phyloP scores from a whole-genome alignment of 1,139 yeast species.

The Blastobotrys elegans region DNA sequence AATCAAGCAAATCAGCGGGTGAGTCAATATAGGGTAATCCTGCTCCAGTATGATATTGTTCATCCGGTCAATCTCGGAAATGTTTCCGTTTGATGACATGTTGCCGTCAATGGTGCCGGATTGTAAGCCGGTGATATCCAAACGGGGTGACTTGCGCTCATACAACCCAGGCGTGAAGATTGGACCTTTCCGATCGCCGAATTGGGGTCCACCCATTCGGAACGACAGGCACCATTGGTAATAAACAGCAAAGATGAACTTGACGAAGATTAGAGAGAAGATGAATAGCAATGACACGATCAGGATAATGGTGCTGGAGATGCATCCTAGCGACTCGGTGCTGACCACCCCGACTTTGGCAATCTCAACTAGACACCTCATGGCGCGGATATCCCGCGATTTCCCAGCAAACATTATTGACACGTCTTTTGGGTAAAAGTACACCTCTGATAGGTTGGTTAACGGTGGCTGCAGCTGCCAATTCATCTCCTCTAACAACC shows the following conservation, averaged over 20 bases:
- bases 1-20: slow-evolving; percentile 43
- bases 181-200: not conserved
- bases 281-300: slow-evolving; percentile 70
- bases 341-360: slow-evolving; percentile 79
- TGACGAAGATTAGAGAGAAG: slow-evolving; percentile 59
- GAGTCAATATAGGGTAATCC: slow-evolving; percentile 23
- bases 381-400: slow-evolving; percentile 37
- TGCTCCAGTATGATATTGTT: not conserved
- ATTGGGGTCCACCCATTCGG: slow-evolving; percentile 18
- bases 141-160: not conserved
- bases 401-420: slow-evolving; percentile 15
- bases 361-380: slow-evolving; percentile 72
- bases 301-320: slow-evolving; percentile 69
- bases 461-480: slow-evolving; percentile 37
- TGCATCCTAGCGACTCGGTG: slow-evolving; percentile 78
- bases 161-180: not conserved
- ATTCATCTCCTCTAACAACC: slow-evolving; percentile 58
- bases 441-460: slow-evolving; percentile 12
- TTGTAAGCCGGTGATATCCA: slow-evolving; percentile 5
- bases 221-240: slow-evolving; percentile 59
- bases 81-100: not conserved
- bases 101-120: not conserved
- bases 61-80: not conserved
- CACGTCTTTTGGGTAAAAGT: slow-evolving; percentile 25
- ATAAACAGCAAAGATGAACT: slow-evolving; percentile 78